Base-by-base conservation (phyloP, 2,329 filamentous ascomycete species). In the Ilyonectria destructans region DNA sequence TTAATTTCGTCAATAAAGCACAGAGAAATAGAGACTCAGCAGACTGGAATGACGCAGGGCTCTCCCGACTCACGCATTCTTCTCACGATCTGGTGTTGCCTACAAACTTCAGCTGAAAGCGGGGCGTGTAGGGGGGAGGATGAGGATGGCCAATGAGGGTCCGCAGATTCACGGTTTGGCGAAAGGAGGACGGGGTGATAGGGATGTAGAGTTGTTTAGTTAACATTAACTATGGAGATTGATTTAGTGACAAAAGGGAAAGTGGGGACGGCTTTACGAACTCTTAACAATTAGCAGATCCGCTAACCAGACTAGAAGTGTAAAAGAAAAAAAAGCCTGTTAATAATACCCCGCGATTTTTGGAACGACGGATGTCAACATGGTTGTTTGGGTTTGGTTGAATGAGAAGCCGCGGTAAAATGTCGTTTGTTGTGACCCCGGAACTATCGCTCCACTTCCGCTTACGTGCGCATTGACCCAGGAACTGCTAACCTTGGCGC, bases 261-360 rank as follows among this genome's bases (percentile, higher is more conserved):
- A n/a, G 37, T 43, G 37, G 37, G 15, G 10, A 43, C 37, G 37
- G 37, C 17, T 13, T 43, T 43, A 43, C 15, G 37, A 43, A 43
- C 9, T 13, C 37, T 43, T n/a, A 43, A 17, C 37, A 43, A n/a
- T 43, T 43, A 43, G 37, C 37, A 43, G 15, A 5, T 43, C 17
- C 17, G 15, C 37, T 43, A n/a, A 43, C 9, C 17, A n/a, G 17
- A 43, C 37, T 7, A 4, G 37, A 43, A 43, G 10, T 43, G 7
- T 43, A 43, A 43, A 43, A 43, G 17, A n/a, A 43, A 43, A 43
- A 12, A 43, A n/a, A n/a, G 37, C 15, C 37, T 43, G 37, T 43
- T 43, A n/a, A 43, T 43, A n/a, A 43, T 43, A 43, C 37, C 33
- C 33, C 37, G 37, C 37, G 37, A 43, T 43, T n/a, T 43, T 43